Percentiles rank a stretch among this genome's conserved stretches.
Evolutionary conservation across 306 rosid genomes (phyloP).

Genomic region (Aeschynomene evenia): DNA sequence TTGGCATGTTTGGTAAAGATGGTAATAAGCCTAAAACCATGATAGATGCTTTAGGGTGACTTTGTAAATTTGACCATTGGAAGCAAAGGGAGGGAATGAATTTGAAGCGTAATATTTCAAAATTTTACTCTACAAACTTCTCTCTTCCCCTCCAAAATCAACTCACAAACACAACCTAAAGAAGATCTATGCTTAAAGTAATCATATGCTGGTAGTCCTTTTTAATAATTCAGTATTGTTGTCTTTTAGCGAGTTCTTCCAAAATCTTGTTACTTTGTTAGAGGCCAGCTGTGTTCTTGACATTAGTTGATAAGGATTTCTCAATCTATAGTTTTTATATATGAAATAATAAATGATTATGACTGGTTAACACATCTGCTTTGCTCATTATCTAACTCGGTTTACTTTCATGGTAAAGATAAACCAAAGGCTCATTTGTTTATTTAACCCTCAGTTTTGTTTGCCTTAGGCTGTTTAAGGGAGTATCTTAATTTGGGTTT

Average conservation of each 20-base stretch:
- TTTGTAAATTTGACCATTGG: too few species aligned
- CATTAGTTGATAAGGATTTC: constrained; percentile 3
- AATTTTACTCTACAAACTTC: too few species aligned
- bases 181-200: constrained; percentile 4
- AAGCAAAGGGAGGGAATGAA: too few species aligned
- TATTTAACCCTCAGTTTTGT: background rate
- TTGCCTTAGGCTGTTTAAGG: constrained; percentile 3
- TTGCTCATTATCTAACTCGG: background rate
- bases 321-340: constrained; percentile 12
- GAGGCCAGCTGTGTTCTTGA: constrained; percentile 5
- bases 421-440: background rate
- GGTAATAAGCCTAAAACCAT: background rate
- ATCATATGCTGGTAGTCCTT: background rate
- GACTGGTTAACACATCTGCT: constrained; percentile 4
- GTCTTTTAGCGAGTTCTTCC: background rate
- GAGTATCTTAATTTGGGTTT: constrained; percentile 15
- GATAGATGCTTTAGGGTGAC: background rate
- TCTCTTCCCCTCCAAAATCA: too few species aligned
- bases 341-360: constrained; percentile 11
- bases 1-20: constrained; percentile 12
- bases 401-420: background rate
- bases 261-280: background rate
- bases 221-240: background rate
- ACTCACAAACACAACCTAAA: too few species aligned
- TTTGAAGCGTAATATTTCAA: too few species aligned